These are phyloP conservation scores for Primulina huaijiensis DNA, from an alignment of 257 asterid species.

Conservation along the genomic window DNA sequence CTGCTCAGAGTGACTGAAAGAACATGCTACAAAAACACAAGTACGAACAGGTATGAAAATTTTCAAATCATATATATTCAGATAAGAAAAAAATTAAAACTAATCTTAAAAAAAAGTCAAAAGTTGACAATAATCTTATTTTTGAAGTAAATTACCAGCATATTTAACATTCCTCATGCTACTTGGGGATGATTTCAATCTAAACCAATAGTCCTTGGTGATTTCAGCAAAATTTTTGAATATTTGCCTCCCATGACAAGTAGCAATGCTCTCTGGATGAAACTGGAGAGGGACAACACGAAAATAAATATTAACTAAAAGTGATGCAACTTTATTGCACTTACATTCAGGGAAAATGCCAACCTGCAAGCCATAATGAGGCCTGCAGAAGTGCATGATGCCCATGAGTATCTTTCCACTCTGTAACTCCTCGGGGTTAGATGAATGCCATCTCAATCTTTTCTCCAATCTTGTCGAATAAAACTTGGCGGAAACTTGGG, in stretches of 20 bases:
- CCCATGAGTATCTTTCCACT: constrained; percentile 76
- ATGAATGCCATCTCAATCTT: constrained; percentile 34
- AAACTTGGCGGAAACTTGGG: constrained; percentile 29
- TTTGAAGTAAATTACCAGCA: constrained; percentile 58
- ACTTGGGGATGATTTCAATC: constrained; percentile 51
- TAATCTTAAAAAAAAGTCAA: not conserved
- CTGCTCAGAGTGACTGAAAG: constrained; percentile 68
- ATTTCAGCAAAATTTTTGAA: constrained; percentile 82
- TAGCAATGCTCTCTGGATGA: constrained; percentile 95
- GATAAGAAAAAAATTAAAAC: not conserved
- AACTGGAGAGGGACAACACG: constrained; percentile 48
- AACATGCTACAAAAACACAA: constrained; percentile 15
- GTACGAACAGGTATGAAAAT: not conserved
- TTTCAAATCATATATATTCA: not conserved
- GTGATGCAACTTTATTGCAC: constrained; percentile 5
- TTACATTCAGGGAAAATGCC: constrained; percentile 16
- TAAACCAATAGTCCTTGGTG: constrained; percentile 77
- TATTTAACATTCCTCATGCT: constrained; percentile 38
- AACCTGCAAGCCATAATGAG: constrained; percentile 98
- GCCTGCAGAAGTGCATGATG: constrained; percentile 80
- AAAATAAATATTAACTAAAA: constrained; percentile 17
- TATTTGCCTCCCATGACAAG: constrained; percentile 76
- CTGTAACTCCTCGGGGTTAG: constrained; percentile 37
- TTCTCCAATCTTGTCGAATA: constrained; percentile 29
- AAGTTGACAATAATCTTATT: constrained; percentile 12